Base-by-base conservation (phyloP, 2,329 filamentous ascomycete species). In the Hypoxylon sp. region DNA sequence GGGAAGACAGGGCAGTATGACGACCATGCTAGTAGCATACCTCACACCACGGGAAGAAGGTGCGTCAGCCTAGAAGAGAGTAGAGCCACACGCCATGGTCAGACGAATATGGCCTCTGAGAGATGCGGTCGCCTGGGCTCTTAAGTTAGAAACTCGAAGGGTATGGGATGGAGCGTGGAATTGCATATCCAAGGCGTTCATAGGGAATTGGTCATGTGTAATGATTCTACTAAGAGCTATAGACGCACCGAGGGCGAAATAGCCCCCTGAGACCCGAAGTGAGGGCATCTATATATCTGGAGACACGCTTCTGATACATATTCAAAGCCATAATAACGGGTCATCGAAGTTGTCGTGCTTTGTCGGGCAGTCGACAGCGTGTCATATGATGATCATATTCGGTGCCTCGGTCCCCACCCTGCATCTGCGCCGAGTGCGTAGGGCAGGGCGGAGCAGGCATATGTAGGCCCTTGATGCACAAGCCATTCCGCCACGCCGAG, bases 181-280 rank as follows among this genome's bases (percentile, higher is more conserved):
- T 38, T 56, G 55, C 60, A 62, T 62, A 56, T 56, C 45, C 31
- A 55, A 38, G 60, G 60, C 52, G 60, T 62, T 56, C 37, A 31
- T 35, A 23, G 4, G 35, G 40, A 41, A 18, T 5, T 13, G 43
- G 35, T 18, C 40, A 20, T 45, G n/a, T 55, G n/a, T 23, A 46
- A 38, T 41, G 33, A 52, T 53, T 55, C 48, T 40, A 33, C 29
- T 17, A 23, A 18, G 35, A 33, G 29, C 23, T 23, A 42, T 37
- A 31, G 31, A 27, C 29, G n/a, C 7, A 23, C 11, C 8, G 7
- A 23, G 4, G 37, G 37, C 37, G n/a, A 23, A 18, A 13, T 11
- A 48, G 31, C 29, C 8, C 42, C 26, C 18, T 38, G 41, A 41
- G 38, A 40, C 29, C n/a, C 27, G 40, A 33, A 43, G 46, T 53